Evolutionary conservation across 371 early-diverging fungal genomes (phyloP), one percentile per base, ranked within the genome.

Genomic region (Zychaea mexicana): DNA sequence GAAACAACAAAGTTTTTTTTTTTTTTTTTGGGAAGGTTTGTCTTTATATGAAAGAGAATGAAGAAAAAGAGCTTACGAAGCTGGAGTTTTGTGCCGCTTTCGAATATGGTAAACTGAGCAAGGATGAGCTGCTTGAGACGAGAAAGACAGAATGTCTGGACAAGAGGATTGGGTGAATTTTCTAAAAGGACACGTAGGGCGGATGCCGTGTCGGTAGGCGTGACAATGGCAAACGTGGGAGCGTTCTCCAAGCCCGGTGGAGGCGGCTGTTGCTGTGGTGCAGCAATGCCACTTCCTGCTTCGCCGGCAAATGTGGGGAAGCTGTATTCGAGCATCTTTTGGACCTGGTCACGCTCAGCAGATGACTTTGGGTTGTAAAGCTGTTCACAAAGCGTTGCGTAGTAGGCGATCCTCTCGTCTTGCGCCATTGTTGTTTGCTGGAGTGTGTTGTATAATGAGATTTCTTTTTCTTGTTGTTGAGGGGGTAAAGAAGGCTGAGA

Each of bases 251-350:
- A 62, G 46, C 77, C 81, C 15, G 76, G 73, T 52, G 71, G 69
- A 36, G 59, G 56, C 30, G 69, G 68, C 30, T 55, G 47, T 22
- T 52, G 57, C 47, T 57, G 55, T 12, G 46, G 58, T 74, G 70
- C 76, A 15, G 82, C 73, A 36, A 84, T 68, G 21, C 84, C 78
- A n/a, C 73, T 71, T 30, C 74, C 79, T 24, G 78, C 77, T 42
- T 82, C 79, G 38, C 78, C 83, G 22, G 88, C 78, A 73, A 94
- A 96, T 17, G 93, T 92, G 27, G 96, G 96, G 60, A 93, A 94
- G 47, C 84, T 87, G 62, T 88, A 85, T 53, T 91, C 90, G 32
- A 96, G 84, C 45, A 88, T 74, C 63, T 81, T 85, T 72, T 93
- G 94, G 17, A 90, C 92, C 62, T 88, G 82, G 22, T 73, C 70